Evolutionary conservation across 805 yeast genomes (phyloP).

Genomic region (Blastobotrys parvus): DNA sequence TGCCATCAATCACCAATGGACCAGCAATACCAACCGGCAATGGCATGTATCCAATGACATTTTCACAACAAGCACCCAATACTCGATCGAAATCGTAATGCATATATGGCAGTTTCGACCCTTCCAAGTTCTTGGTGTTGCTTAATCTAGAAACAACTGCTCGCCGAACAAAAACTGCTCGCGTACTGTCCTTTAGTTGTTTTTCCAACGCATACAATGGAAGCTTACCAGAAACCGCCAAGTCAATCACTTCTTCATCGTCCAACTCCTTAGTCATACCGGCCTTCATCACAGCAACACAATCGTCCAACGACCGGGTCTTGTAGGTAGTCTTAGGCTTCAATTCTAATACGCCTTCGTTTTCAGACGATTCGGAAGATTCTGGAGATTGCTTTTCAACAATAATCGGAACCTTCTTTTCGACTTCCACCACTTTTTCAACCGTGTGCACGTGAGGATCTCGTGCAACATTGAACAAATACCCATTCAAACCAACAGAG

Average conservation of each 20-base stretch:
- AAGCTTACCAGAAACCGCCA: slow-evolving; percentile 67
- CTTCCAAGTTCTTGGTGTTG: slow-evolving; percentile 68
- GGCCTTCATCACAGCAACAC: slow-evolving; percentile 51
- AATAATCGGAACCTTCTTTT: slow-evolving; percentile 25
- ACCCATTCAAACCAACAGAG: slow-evolving; percentile 73
- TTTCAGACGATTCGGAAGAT: slow-evolving; percentile 22
- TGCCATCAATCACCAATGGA: slow-evolving; percentile 85
- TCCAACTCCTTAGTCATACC: slow-evolving; percentile 61
- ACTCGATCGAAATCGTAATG: slow-evolving; percentile 91
- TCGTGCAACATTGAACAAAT: slow-evolving; percentile 73
- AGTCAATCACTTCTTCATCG: slow-evolving; percentile 64
- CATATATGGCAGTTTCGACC: slow-evolving; percentile 66
- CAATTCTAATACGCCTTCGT: slow-evolving; percentile 30
- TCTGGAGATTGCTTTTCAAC: slow-evolving; percentile 17
- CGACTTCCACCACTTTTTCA: slow-evolving; percentile 26
- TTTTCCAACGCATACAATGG: slow-evolving; percentile 94
- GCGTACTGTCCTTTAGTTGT: slow-evolving; percentile 74
- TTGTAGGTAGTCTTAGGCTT: slow-evolving; percentile 7
- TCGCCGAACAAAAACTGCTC: slow-evolving; percentile 93
- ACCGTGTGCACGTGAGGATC: slow-evolving; percentile 24
- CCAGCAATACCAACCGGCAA: slow-evolving; percentile 98
- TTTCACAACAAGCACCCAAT: slow-evolving; percentile 98
- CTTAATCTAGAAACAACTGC: slow-evolving; percentile 81
- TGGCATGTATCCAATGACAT: slow-evolving; percentile 95
- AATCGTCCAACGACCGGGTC: slow-evolving; percentile 43